Conservation (phyloP, 345 rosid species). For the Arabidopsis thaliana region DNA sequence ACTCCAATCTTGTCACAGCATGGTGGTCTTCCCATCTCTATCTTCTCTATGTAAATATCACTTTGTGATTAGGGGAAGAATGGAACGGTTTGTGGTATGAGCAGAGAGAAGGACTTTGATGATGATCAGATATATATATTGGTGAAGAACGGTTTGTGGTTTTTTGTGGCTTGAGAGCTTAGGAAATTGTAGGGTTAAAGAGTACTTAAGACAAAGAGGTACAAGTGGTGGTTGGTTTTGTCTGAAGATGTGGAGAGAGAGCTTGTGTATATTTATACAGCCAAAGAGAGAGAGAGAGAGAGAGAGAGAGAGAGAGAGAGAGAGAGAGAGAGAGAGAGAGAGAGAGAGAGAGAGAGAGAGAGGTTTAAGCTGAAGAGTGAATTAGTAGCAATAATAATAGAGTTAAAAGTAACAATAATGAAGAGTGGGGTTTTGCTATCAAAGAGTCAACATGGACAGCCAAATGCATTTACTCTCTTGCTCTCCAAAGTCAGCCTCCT, state of each 20-base stretch:
- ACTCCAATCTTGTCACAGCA: constrained; percentile 90
- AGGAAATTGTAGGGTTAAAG: constrained; percentile 9
- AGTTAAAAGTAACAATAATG: constrained; percentile 46
- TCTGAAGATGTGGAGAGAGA: constrained; percentile 39
- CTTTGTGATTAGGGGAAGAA: neutral
- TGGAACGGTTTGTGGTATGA: constrained; percentile 13
- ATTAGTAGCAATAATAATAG: constrained; percentile 37
- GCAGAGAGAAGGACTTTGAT: constrained; percentile 11
- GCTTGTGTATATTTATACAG: constrained; percentile 33
- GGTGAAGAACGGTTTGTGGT: neutral
- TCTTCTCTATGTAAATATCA: neutral
- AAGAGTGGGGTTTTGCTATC: constrained; percentile 45
- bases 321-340: constrained; percentile 15
- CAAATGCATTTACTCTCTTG: constrained; percentile 64
- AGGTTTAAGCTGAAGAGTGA: constrained; percentile 26
- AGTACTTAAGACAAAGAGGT: constrained; percentile 25
- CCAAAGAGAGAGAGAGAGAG: constrained; percentile 11
- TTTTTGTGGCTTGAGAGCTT: constrained; percentile 12
- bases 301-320: neutral
- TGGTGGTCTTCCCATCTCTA: constrained; percentile 84
- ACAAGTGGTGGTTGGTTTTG: constrained; percentile 37
- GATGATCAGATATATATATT: constrained; percentile 25
- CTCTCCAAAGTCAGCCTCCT: constrained; percentile 66
- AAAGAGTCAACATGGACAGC: constrained; percentile 71
- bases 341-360: neutral